A percentile compares a stretch with the other conserved stretches of the same genome.
Conservation (phyloP, 2,329 filamentous ascomycete species). For the Alternaria arborescens region DNA sequence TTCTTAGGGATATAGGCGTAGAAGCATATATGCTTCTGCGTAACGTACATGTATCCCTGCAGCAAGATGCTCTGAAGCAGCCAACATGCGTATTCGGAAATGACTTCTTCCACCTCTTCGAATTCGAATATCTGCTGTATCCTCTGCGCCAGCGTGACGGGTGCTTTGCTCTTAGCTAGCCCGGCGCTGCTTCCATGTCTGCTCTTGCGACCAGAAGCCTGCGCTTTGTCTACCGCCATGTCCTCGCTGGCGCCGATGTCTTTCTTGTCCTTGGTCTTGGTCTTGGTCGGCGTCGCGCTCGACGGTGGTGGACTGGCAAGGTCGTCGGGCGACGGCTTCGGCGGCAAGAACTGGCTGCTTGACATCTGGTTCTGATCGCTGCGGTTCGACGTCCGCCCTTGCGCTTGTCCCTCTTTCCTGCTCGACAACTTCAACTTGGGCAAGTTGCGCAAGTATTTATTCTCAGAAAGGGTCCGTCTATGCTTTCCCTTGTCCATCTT, state of each 20-base stretch:
- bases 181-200: constrained; percentile 35
- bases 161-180: constrained; percentile 36
- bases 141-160: constrained; percentile 71
- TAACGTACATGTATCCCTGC: constrained; percentile 96
- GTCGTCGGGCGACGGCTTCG: constrained; percentile 34
- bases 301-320: constrained; percentile 1
- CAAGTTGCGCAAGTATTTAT: constrained; percentile 71
- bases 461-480: constrained; percentile 69
- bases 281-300: constrained; percentile 17
- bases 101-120: constrained; percentile 80
- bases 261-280: constrained; percentile 26
- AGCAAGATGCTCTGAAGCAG: constrained; percentile 88
- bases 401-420: constrained; percentile 38
- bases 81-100: constrained; percentile 94
- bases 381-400: constrained; percentile 25
- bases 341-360: constrained; percentile 51
- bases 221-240: constrained; percentile 33
- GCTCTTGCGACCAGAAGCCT: constrained; percentile 33
- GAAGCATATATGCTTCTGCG: constrained; percentile 90
- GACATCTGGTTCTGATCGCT: constrained; percentile 68
- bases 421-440: constrained; percentile 61
- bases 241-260: constrained; percentile 34
- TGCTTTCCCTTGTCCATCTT: constrained; percentile 53
- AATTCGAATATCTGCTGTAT: constrained; percentile 76
- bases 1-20: constrained; percentile 98